Percentiles rank a stretch among this genome's conserved stretches.
Conservation (phyloP, 352 stramenopile genomes). For the Halophytophthora batemanensis region DNA sequence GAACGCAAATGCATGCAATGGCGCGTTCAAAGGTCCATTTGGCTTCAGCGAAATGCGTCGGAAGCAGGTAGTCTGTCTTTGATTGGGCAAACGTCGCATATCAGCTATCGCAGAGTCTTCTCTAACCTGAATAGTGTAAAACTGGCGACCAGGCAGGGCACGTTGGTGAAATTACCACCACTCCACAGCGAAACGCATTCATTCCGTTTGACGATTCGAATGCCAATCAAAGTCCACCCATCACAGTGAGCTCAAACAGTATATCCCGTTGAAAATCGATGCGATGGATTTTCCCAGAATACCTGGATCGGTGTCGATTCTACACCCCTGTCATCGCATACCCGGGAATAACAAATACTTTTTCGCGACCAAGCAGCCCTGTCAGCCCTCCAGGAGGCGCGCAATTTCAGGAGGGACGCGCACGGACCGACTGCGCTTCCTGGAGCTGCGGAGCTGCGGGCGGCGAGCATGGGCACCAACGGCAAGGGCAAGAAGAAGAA, state of each 20-base stretch:
- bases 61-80: no score
- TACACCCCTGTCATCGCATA: no score
- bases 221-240: no score
- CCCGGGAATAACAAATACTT: no score
- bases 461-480: conserved; percentile 36
- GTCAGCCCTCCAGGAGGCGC: neutral
- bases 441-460: conserved; percentile 2
- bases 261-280: conserved; percentile 12
- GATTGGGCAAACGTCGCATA: neutral
- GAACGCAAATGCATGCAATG: neutral
- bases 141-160: conserved; percentile 10
- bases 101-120: neutral
- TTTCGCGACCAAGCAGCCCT: neutral
- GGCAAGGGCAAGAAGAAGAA: conserved; percentile 60
- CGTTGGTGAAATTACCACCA: conserved; percentile 4
- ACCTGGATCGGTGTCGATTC: no score
- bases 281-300: conserved; percentile 7
- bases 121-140: no score
- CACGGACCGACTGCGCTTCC: neutral
- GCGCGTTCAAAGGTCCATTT: no score
- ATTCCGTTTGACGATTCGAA: conserved; percentile 7
- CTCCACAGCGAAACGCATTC: neutral
- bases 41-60: no score
- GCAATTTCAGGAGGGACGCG: no score
- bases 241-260: no score